Base-by-base conservation (phyloP, 768 basidiomycete genomes). In the Amanita rubescens region DNA sequence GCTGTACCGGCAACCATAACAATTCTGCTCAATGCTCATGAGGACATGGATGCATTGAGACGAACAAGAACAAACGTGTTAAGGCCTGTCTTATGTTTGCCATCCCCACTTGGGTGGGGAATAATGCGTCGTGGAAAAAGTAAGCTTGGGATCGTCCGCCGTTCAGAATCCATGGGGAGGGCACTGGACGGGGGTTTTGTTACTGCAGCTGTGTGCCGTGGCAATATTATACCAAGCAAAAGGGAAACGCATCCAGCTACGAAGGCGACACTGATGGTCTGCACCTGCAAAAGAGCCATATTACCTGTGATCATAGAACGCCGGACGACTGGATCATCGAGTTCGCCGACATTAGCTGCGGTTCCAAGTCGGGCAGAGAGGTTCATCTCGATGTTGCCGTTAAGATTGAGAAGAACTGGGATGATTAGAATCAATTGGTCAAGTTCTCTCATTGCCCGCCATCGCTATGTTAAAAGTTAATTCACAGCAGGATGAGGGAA, bases 311-410 rank as follows among this genome's bases (percentile, higher is more conserved):
- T 76, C 56, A 95, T 80, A 2, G 72, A 65, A 4, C 80, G 77
- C 3, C 90, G 81, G 7, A 72, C 74, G 2, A 65, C 59, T 0
- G 82, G 81, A 32, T 84, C 78, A 65, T 98, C 93, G 4, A 99
- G 82, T 56, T 93, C 83, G 41, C 95, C 95, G 48, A 94, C 85
- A 60, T 97, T 96, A 5, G 94, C 89, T 1, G 94, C 87, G 0
- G 96, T 99, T 1, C 90, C 87, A n/a, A 99, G 77, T 12, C 95
- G 81, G 0, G 96, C 93, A 3, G 94, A 94, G 6, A 99, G 83
- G 59, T 96, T 97, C 95, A 98, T 98, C 69, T 98, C 96, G 34
- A 98, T 79, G 63, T 99, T 92, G n/a, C 95, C 96, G 62, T 96
- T 97, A 53, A 99, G 80, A 61, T 98, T 98, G 58, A 92, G 79